These are phyloP conservation scores for Fragaria vesca DNA, from an alignment of 306 rosid species.

Conservation along the genomic window DNA sequence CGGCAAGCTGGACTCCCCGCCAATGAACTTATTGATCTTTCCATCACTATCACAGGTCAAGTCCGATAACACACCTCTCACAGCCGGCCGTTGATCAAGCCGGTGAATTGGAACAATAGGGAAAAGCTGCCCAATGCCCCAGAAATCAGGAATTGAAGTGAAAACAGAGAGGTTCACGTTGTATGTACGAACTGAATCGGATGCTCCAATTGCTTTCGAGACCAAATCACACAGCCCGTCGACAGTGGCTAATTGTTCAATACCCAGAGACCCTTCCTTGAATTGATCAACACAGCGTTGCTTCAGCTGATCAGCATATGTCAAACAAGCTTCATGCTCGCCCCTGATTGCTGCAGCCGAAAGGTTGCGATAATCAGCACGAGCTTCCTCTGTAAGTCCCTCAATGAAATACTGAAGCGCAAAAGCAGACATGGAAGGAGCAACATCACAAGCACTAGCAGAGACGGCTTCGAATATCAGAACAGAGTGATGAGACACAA, in stretches of 20 bases:
- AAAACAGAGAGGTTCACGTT: constrained; percentile 80
- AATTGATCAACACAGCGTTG: constrained; percentile 68
- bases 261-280: constrained; percentile 70
- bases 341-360: constrained; percentile 55
- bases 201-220: constrained; percentile 59
- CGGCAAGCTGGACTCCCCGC: constrained; percentile 74
- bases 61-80: constrained; percentile 69
- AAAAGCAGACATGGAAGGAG: constrained; percentile 39
- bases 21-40: constrained; percentile 78
- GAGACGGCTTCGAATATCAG: constrained; percentile 73
- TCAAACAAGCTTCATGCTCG: constrained; percentile 56
- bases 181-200: constrained; percentile 57
- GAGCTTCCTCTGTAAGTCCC: constrained; percentile 67
- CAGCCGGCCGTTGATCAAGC: constrained; percentile 63
- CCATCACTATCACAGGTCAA: constrained; percentile 99
- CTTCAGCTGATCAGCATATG: constrained; percentile 66
- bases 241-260: constrained; percentile 82
- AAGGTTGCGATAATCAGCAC: constrained; percentile 44
- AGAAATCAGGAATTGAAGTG: constrained; percentile 82
- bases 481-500: constrained; percentile 84
- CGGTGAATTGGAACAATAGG: constrained; percentile 92
- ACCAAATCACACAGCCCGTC: constrained; percentile 76
- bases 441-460: constrained; percentile 23
- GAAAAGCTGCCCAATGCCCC: constrained; percentile 78
- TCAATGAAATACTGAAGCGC: constrained; percentile 54